Base-by-base conservation (phyloP, 345 rosid genomes). In the Cardiospermum halicacabum region DNA sequence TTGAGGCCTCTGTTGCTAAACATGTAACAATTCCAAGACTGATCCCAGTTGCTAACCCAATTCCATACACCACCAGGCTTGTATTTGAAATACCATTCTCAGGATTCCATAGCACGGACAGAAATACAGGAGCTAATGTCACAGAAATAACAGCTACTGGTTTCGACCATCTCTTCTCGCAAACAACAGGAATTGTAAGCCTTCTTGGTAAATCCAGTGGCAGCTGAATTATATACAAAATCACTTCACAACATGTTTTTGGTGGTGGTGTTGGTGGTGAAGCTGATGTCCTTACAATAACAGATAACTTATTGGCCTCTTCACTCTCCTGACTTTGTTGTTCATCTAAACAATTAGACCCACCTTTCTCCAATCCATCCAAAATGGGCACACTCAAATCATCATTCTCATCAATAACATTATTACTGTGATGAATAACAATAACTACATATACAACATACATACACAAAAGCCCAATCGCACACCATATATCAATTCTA, bases 181-280 rank as follows among this genome's bases (percentile, higher is more conserved):
- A 60, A 30, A 77, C 75, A n/a, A 85, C 77, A 4, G 97, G 99
- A 62, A 91, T 91, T 7, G 99, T 94, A 70, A 94, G 73, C 66
- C 99, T 80, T 56, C 97, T 74, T 4, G 97, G 95, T 39, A 94
- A 69, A 45, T 61, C 81, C 26, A 94, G 83, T 7, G 96, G 99
- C 72, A 85, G 67, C 62, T 84, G 85, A 40, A 90, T 65, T 63
- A 86, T 62, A 42, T 49, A 39, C 5, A 84, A 10, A 3, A 74
- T 27, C 69, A 66, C 64, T 10, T 40, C 26, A 62, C 75, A 81
- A 49, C 51, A 47, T 43, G n/a, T n/a, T n/a, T n/a, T n/a, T n/a
- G n/a, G n/a, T n/a, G n/a, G n/a, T n/a, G n/a, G n/a, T n/a, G n/a
- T n/a, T n/a, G n/a, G n/a, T n/a, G n/a, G n/a, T n/a, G 77, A 64